Percentiles rank a stretch among this genome's conserved stretches.
phyloP scores from a whole-genome alignment of 208 protist genomes.

The Crithidia mellificae region DNA sequence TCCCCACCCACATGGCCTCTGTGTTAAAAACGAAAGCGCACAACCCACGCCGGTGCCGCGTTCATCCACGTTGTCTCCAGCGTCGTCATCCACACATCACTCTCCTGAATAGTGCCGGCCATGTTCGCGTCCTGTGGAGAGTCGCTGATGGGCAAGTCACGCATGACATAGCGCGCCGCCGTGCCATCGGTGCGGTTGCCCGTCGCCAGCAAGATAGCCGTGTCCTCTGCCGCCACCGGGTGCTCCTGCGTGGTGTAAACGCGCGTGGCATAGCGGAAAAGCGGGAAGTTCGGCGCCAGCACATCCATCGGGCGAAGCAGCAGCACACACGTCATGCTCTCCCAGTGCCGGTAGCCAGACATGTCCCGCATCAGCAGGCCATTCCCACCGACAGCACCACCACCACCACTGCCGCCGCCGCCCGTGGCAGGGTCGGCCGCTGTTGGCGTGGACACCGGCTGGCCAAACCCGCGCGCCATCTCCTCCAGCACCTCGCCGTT shows the following conservation, averaged over 20 bases:
- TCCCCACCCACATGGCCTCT: constrained; percentile 5
- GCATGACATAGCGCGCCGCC: constrained; percentile 16
- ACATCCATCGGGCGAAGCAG: constrained; percentile 40
- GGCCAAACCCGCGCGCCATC: constrained; percentile 12
- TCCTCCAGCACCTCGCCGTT: constrained; percentile 15
- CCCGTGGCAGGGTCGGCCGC: background rate
- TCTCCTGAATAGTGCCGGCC: constrained; percentile 18
- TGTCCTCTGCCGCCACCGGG: constrained; percentile 25
- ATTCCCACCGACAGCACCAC: too few species aligned
- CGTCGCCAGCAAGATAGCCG: constrained; percentile 22
- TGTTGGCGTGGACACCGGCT: constrained; percentile 7
- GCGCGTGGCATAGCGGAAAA: constrained; percentile 57
- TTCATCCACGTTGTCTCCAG: constrained; percentile 74
- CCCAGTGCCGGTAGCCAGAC: constrained; percentile 37
- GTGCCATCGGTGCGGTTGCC: constrained; percentile 22
- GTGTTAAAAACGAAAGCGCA: constrained; percentile 49
- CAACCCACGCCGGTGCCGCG: constrained; percentile 62
- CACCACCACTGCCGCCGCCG: background rate
- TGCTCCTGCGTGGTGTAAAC: constrained; percentile 20
- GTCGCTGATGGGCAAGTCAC: constrained; percentile 4
- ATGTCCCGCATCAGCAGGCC: background rate
- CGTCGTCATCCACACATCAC: constrained; percentile 28
- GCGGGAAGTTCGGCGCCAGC: constrained; percentile 41
- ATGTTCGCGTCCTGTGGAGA: constrained; percentile 1
- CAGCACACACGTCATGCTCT: constrained; percentile 58